Base-by-base conservation (phyloP, 345 rosid genomes). In the Triadica sebifera region DNA sequence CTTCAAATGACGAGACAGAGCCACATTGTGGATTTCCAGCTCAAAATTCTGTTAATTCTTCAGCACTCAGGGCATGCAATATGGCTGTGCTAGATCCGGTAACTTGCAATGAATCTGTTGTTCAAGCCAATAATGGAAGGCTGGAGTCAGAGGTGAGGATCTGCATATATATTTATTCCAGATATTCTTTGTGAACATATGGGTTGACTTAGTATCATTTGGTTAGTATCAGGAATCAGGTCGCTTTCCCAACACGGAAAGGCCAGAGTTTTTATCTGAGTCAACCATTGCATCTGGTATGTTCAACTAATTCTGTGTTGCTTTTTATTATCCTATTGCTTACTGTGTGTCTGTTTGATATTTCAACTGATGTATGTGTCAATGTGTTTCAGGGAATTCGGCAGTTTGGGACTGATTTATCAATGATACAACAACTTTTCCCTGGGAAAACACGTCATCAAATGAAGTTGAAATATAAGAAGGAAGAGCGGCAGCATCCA, bases 361-460 rank as follows among this genome's bases (percentile, higher is more conserved):
- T 72, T 58, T 71, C 22, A 60, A 22, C 59, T 51, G 37, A 72
- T 63, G 22, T 68, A 17, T 53, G 39, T 24, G 22, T 22, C 59
- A 38, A 12, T 69, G 37, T 63, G 43, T 71, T 67, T 69, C 78
- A 89, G 98, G 96, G 92, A 24, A 62, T 94, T 69, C 83, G 57
- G 64, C 92, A 92, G 81, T 94, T 92, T 75, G 97, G 97, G 57
- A 84, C 92, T 62, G 93, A 92, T 81, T 82, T 94, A 22, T 82
- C 91, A 4, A 81, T 89, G 92, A 83, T 92, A 65, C 90, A 84
- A 80, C 94, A 82, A 63, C 85, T 92, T 73, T 94, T 90, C 69
- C 91, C 94, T 66, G 73, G 86, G 16, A 75, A 86, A 83, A 84
- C 93, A 2, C 96, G 93, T 55, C 87, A 81, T 62, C 97, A 90